Conservation (phyloP, 2,329 filamentous ascomycete species). For the Cryphonectria naterciae region DNA sequence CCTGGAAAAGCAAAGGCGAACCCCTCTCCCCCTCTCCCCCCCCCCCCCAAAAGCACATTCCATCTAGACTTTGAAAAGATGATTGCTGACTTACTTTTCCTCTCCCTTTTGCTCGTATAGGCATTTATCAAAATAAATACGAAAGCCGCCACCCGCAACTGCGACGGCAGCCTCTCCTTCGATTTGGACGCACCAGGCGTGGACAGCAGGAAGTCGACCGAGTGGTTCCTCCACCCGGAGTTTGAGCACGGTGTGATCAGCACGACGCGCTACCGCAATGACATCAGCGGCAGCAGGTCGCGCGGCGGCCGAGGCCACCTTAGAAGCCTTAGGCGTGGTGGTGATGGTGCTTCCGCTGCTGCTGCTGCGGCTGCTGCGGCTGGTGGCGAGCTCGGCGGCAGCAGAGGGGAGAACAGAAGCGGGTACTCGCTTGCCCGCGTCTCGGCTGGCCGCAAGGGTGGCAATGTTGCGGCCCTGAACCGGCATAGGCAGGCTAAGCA, state of each 20-base stretch:
- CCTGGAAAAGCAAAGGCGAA: background rate
- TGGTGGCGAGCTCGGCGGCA: slow-evolving; percentile 6
- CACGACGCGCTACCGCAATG: slow-evolving; percentile 77
- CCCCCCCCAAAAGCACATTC: too few relatives aligned
- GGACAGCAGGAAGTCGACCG: slow-evolving; percentile 67
- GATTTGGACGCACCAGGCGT: slow-evolving; percentile 8
- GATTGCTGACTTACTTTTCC: background rate
- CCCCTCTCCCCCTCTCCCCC: too few relatives aligned
- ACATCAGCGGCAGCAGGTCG: slow-evolving; percentile 36
- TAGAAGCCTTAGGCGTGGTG: slow-evolving; percentile 28
- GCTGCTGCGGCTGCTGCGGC: too few relatives aligned
- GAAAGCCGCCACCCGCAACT: slow-evolving; percentile 17
- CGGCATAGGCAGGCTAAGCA: slow-evolving; percentile 26
- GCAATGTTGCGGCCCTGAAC: slow-evolving; percentile 34
- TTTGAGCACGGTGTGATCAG: slow-evolving; percentile 75
- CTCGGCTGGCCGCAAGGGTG: slow-evolving; percentile 36
- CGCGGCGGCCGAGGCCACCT: background rate
- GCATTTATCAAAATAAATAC: slow-evolving; percentile 36
- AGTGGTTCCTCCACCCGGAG: slow-evolving; percentile 78
- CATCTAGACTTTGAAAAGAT: too few relatives aligned
- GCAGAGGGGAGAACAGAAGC: slow-evolving; percentile 9
- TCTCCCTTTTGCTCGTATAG: slow-evolving; percentile 31
- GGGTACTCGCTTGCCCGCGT: slow-evolving; percentile 32
- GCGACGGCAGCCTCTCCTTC: slow-evolving; percentile 24
- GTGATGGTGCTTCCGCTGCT: background rate